Evolutionary conservation across 441 rosid genomes (phyloP), one percentile per base, ranked within the genome.

Genomic region (Arabidopsis hybrid): DNA sequence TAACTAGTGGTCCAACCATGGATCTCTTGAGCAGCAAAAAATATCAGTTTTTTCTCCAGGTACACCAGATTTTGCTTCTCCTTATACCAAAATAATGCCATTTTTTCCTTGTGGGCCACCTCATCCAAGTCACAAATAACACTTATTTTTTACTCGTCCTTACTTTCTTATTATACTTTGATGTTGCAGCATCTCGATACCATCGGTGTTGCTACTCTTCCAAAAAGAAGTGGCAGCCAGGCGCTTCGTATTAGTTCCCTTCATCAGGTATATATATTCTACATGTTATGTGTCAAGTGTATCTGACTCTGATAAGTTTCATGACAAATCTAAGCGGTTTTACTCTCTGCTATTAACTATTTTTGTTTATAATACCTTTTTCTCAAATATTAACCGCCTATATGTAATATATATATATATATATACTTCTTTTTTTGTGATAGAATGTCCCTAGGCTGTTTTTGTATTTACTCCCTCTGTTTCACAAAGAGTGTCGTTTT

Each of bases 161-260:
- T 46, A 46, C 59, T 65, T 71, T 63, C 69, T 66, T 74, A 39
- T 46, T 59, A 32, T 78, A 35, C 34, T 43, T 50, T 63, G 58
- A 17, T 62, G 62, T 68, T 56, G 35, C 89, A 95, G 97, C 98
- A 95, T 83, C 89, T 95, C 47, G 95, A 93, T 76, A 79, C 91
- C 14, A 76, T 95, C 17, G 95, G 92, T 78, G 84, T 89, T 80
- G 89, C 95, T 85, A 81, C 92, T 17, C 99, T 95, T 72, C 98
- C 93, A 57, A 95, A 91, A 81, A 83, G 99, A 70, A 91, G 84
- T 73, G 85, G 82, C 83, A 88, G 86, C 78, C 98, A 93, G 87
- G 85, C 88, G 38, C 91, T 93, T 50, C 96, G 97, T 74, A 87
- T 89, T 79, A 91, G 97, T 85, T 95, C 99, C 63, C 93, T 95